A percentile compares a stretch with the other conserved stretches of the same genome.
These are phyloP conservation scores for Plasmopara muralis DNA, from an alignment of 352 stramenopile species.

Conservation along the genomic window DNA sequence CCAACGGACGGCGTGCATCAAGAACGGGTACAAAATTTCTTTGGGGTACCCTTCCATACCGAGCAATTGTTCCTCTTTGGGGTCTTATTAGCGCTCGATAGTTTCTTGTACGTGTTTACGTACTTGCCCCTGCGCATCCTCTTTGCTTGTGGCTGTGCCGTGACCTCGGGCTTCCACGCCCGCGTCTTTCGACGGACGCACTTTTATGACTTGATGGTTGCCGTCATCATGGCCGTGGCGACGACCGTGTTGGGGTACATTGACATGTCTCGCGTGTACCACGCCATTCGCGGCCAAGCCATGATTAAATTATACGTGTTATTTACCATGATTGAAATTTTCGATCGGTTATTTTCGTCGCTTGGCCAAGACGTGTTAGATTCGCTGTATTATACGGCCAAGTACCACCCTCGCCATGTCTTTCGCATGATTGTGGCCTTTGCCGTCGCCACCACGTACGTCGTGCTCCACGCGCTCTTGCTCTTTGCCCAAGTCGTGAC, in stretches of 20 bases:
- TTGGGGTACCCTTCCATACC: slow-evolving; percentile 63
- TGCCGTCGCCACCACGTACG: slow-evolving; percentile 64
- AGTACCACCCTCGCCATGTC: slow-evolving; percentile 69
- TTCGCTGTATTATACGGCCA: slow-evolving; percentile 88
- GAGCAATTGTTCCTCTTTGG: slow-evolving; percentile 90
- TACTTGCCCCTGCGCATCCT: slow-evolving; percentile 92
- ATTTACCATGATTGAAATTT: slow-evolving; percentile 98
- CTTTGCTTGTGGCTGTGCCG: slow-evolving; percentile 60
- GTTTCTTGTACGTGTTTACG: slow-evolving; percentile 96
- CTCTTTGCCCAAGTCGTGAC: slow-evolving; percentile 96
- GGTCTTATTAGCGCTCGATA: slow-evolving; percentile 93
- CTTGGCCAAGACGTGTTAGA: slow-evolving; percentile 97
- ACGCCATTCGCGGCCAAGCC: slow-evolving; percentile 95
- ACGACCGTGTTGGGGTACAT: slow-evolving; percentile 76
- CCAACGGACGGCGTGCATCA: slow-evolving; percentile 63
- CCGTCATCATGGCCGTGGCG: slow-evolving; percentile 72
- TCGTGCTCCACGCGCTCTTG: slow-evolving; percentile 90
- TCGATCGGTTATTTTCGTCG: slow-evolving; percentile 94
- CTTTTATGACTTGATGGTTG: slow-evolving; percentile 90
- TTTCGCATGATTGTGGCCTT: slow-evolving; percentile 74
- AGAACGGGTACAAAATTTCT: slow-evolving; percentile 78
- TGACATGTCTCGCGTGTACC: slow-evolving; percentile 97
- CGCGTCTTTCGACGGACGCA: slow-evolving; percentile 80
- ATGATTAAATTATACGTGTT: slow-evolving; percentile 99
- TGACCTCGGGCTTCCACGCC: slow-evolving; percentile 69